Evolutionary conservation across 768 basidiomycete species (phyloP), one percentile per base, ranked within the genome.

Genomic region (Lepiota venenata): DNA sequence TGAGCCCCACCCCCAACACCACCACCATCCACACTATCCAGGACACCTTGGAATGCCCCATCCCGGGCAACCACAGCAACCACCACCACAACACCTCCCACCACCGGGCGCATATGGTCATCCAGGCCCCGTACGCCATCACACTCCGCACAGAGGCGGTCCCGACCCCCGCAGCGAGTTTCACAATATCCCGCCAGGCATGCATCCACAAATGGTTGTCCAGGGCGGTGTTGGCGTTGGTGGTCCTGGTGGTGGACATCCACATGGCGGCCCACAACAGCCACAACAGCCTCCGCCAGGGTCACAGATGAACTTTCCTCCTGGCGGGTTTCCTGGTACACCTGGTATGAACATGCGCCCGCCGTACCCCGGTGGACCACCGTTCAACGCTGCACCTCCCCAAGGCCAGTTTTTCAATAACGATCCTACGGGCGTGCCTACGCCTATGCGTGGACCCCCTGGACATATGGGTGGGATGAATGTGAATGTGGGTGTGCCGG

Each of bases 61-160:
- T 43, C 32, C 40, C 39, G 50, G 56, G 29, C 55, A 59, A 57
- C 61, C 65, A 53, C 25, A 25, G 25, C 25, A 25, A 25, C 25
- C 2, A 25, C 25, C 2, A 25, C 25, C 2, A 32, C 32, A 32
- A 11, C 32, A 32, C 32, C 32, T 32, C 32, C 52, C 61, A 42
- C 60, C 64, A 14, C 42, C 52, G 53, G 58, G 55, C 44, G 53
- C 55, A 50, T 29, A 43, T 47, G 22, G 60, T 56, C 43, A 55
- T 25, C 53, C 53, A 3, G 47, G 47, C 20, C 3, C 25, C 25
- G 61, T 67, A 39, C 68, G 68, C 27, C 68, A 70, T 48, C 69
- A 70, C 39, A 69, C 68, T 12, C 69, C 69, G 12, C 64, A 65
- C 38, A 60, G 60, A 12, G 69, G 65, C 36, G 60, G 67, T 2